Evolutionary conservation across 169 alveolate genomes (phyloP).

Genomic region (Pseudocohnilembus persalinus): DNA sequence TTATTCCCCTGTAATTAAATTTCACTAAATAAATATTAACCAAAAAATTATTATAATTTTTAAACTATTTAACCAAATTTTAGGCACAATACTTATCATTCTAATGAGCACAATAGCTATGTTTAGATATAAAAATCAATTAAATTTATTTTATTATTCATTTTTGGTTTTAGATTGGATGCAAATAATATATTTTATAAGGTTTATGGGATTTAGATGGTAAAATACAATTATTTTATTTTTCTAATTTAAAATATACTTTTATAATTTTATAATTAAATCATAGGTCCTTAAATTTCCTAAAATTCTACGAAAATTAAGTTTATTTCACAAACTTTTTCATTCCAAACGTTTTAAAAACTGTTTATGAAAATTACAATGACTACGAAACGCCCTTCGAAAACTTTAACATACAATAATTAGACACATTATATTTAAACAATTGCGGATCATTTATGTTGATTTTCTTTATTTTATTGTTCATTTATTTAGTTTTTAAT

Average conservation of each 20-base stretch:
- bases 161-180: background rate
- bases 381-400: background rate
- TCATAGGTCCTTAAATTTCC: background rate
- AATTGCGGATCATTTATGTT: background rate
- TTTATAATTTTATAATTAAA: too few relatives aligned
- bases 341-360: background rate
- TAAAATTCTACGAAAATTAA: background rate
- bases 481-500: background rate
- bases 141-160: too few relatives aligned
- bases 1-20: background rate
- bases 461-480: background rate
- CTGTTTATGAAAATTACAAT: background rate
- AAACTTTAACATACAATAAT: too few relatives aligned
- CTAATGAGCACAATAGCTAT: background rate
- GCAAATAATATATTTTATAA: background rate
- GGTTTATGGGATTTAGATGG: background rate
- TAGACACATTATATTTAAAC: background rate
- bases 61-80: too few relatives aligned
- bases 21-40: too few relatives aligned
- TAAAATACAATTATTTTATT: too few relatives aligned
- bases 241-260: too few relatives aligned
- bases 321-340: background rate
- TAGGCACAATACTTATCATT: background rate
- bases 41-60: too few relatives aligned
- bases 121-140: background rate